Evolutionary conservation across 2,329 filamentous ascomycete genomes (phyloP).

Genomic region (Fusarium nanum): DNA sequence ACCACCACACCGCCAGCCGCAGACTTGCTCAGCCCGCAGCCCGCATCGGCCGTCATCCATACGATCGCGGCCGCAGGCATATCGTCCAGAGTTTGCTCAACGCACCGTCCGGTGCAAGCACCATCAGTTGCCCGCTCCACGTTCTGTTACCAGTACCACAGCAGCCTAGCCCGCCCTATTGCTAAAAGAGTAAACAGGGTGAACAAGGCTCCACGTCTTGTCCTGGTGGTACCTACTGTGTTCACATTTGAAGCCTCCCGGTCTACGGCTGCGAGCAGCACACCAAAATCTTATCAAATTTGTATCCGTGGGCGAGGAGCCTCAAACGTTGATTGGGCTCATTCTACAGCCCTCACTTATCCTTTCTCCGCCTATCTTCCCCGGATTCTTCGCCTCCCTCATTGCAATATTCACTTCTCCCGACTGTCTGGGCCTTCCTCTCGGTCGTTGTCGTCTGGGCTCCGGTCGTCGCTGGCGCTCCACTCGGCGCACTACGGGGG

Average conservation of each 20-base stretch:
- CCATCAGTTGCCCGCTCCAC: slow-evolving; percentile 27
- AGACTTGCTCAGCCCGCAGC: slow-evolving; percentile 46
- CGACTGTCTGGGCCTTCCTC: slow-evolving; percentile 42
- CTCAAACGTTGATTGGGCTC: slow-evolving; percentile 37
- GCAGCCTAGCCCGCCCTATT: slow-evolving; percentile 34
- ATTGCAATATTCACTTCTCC: slow-evolving; percentile 37
- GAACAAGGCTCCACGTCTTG: slow-evolving; percentile 37
- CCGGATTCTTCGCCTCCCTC: slow-evolving; percentile 38
- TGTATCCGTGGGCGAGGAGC: slow-evolving; percentile 28
- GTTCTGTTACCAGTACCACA: slow-evolving; percentile 41
- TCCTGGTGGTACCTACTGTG: slow-evolving; percentile 22
- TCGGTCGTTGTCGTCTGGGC: slow-evolving; percentile 37
- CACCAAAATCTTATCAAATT: slow-evolving; percentile 40
- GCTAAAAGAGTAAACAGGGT: slow-evolving; percentile 30
- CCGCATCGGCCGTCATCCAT: slow-evolving; percentile 47
- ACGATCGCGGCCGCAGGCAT: slow-evolving; percentile 48
- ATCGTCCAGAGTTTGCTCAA: slow-evolving; percentile 39
- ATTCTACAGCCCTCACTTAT: slow-evolving; percentile 39
- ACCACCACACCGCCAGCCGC: slow-evolving; percentile 48
- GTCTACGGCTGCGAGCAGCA: slow-evolving; percentile 38
- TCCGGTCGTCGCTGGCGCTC: slow-evolving; percentile 43
- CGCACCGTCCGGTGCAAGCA: slow-evolving; percentile 30
- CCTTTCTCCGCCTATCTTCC: slow-evolving; percentile 43
- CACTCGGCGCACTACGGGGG: slow-evolving; percentile 46
- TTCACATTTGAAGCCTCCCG: slow-evolving; percentile 30